Base-by-base conservation (phyloP, 2,329 filamentous ascomycete genomes). In the Colletotrichum chlorophyti region DNA sequence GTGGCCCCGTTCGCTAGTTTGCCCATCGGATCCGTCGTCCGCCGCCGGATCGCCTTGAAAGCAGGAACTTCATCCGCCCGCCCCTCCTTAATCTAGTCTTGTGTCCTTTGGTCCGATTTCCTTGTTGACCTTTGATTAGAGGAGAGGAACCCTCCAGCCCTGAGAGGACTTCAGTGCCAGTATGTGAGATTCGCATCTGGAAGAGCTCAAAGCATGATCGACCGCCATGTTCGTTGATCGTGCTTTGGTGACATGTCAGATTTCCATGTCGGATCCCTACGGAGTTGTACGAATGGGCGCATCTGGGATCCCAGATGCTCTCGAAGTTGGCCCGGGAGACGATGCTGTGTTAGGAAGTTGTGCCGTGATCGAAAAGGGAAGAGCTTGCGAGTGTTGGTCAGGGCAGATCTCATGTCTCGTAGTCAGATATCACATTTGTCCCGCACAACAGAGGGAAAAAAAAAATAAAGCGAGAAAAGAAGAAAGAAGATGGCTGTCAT, bases 311-410 rank as follows among this genome's bases (percentile, higher is more conserved):
- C 41, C 35, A 41, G 50, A 32, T 8, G 23, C 46, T 34, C n/a
- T n/a, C n/a, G n/a, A 37, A 59, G 43, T 63, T 38, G 48, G 29
- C 51, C 53, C 53, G 53, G 24, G 58, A 23, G 59, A 29, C 6
- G 31, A 6, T 37, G 14, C 58, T 43, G 35, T 9, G 53, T 61
- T 47, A 37, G 60, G 60, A 38, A 41, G 26, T 19, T 43, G n/a
- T 21, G 46, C 60, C 60, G 60, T 34, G 51, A 62, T 43, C 29
- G n/a, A 41, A 63, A 45, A 48, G 11, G 58, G 61, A 53, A 63
- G 61, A 52, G 58, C 45, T 63, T 63, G 61, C 61, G 61, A 62
- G 46, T 31, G 40, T 32, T 50, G 34, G 29, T 40, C 19, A 41
- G 26, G 45, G 46, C 26, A 52, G 58, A 60, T 57, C 58, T 60